Evolutionary conservation across 2,329 filamentous ascomycete genomes (phyloP).

Genomic region (Ramularia endophylla): DNA sequence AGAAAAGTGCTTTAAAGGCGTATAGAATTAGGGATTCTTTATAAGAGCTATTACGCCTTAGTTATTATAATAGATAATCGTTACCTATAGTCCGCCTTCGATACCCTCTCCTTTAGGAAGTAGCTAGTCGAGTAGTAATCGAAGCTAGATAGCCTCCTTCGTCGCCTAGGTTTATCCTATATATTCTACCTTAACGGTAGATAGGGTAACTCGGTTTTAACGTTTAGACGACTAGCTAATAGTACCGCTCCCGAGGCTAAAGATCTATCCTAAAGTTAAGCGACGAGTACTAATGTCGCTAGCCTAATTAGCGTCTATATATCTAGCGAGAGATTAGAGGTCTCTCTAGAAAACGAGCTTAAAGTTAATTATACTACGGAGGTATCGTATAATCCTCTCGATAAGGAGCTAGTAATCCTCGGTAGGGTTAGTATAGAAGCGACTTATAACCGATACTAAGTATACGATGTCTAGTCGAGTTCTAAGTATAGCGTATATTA

Average conservation of each 20-base stretch:
- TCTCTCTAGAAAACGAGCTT: constrained; percentile 8
- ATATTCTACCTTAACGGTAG: constrained; percentile 22
- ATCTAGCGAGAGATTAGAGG: constrained; percentile 14
- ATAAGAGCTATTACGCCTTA: constrained; percentile 7
- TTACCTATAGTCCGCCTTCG: constrained; percentile 5
- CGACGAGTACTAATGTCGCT: constrained; percentile 12
- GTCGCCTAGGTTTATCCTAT: constrained; percentile 17
- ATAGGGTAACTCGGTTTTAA: constrained; percentile 17
- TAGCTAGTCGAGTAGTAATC: constrained; percentile 2
- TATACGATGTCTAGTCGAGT: constrained; percentile 18
- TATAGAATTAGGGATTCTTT: constrained; percentile 4
- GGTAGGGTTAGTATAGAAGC: constrained; percentile 12
- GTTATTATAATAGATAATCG: constrained; percentile 6
- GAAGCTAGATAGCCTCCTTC: constrained; percentile 21
- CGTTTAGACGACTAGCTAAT: constrained; percentile 20
- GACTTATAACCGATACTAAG: constrained; percentile 12
- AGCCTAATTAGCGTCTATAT: constrained; percentile 20
- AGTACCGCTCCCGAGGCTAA: constrained; percentile 16
- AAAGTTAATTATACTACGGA: constrained; percentile 7
- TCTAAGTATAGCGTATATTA: constrained; percentile 22
- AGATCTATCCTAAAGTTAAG: constrained; percentile 21
- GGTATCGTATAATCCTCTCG: constrained; percentile 9
- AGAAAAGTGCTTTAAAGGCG: constrained; percentile 4
- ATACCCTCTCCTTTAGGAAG: too few relatives aligned
- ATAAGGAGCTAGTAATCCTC: constrained; percentile 10